phyloP scores from a whole-genome alignment of 805 yeast genomes.

The Candida dendrica region DNA sequence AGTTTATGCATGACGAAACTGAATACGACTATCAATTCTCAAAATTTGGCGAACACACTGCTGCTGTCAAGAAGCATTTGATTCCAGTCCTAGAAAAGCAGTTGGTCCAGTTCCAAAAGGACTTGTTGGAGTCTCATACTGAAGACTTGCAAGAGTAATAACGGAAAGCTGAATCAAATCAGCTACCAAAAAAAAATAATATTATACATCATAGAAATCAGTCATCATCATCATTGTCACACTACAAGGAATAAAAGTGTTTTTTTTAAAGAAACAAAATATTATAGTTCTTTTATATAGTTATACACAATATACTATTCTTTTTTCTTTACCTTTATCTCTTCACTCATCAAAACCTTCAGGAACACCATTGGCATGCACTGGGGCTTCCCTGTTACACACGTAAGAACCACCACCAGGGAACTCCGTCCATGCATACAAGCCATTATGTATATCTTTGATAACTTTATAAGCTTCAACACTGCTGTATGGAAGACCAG shows the following conservation, averaged over 20 bases:
- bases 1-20: constrained; percentile 71
- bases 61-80: constrained; percentile 35
- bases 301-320: too few relatives aligned
- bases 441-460: constrained; percentile 50
- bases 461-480: constrained; percentile 74
- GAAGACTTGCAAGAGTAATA: constrained; percentile 53
- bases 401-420: constrained; percentile 43
- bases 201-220: constrained; percentile 1
- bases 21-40: constrained; percentile 56
- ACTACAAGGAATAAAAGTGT: too few relatives aligned
- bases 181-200: too few relatives aligned
- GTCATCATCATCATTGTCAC: too few relatives aligned
- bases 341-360: constrained; percentile 55
- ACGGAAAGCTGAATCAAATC: too few relatives aligned
- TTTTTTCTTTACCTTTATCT: not conserved
- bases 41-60: constrained; percentile 29
- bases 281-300: not conserved
- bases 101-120: constrained; percentile 54
- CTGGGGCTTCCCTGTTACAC: constrained; percentile 28
- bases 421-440: constrained; percentile 43
- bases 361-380: constrained; percentile 83
- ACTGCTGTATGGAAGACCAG: constrained; percentile 80
- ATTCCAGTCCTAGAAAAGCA: constrained; percentile 43
- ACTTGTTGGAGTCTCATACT: constrained; percentile 54
- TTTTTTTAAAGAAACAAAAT: not conserved